Evolutionary conservation across 345 rosid species (phyloP).

Genomic region (Raphanus raphanistrum): DNA sequence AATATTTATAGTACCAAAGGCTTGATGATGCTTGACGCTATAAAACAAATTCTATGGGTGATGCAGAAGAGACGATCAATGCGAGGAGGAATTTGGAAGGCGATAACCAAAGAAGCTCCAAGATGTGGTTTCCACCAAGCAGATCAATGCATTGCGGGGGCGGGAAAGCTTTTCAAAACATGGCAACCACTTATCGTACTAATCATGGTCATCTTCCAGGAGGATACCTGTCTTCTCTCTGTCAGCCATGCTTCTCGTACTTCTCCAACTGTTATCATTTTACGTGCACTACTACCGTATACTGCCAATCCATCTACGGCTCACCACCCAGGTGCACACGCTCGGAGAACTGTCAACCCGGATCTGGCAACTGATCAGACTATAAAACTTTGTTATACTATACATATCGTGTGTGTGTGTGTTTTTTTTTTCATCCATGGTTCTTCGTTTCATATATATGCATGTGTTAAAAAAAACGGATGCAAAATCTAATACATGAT

Average conservation of each 20-base stretch:
- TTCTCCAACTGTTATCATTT: background rate
- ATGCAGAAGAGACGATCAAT: conserved; percentile 15
- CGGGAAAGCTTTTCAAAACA: background rate
- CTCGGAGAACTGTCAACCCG: background rate
- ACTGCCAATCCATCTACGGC: background rate
- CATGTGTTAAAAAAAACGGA: background rate
- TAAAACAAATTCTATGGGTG: background rate
- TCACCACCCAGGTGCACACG: background rate
- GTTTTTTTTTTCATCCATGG: background rate
- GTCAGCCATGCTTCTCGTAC: background rate
- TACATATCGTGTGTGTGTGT: background rate
- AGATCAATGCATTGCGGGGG: background rate
- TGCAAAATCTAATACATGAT: background rate
- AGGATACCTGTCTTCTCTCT: background rate
- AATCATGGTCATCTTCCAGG: conserved; percentile 1
- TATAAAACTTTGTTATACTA: background rate
- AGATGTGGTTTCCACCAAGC: background rate
- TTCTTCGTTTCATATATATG: background rate
- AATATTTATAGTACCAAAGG: background rate
- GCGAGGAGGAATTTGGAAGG: background rate
- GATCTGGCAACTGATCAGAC: background rate
- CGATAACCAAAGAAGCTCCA: background rate
- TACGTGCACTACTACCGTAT: background rate
- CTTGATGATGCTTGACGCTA: background rate
- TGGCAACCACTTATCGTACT: conserved; percentile 8